Base-by-base conservation (phyloP, 1,139 yeast species). In the Groenewaldozyma auringiensis region DNA sequence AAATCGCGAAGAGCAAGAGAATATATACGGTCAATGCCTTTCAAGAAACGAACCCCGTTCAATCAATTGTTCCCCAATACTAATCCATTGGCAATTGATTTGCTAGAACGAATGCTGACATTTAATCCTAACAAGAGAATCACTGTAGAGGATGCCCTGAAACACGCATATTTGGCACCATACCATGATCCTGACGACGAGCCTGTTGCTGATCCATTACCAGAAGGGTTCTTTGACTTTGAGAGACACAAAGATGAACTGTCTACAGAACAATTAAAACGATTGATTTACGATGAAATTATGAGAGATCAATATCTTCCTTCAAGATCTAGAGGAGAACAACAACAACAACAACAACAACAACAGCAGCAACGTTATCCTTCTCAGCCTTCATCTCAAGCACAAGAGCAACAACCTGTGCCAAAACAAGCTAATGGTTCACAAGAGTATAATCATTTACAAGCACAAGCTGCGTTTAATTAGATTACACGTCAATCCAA, bases 171-270 rank as follows among this genome's bases (percentile, higher is more conserved):
- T 64, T 69, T 92, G 49, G 70, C 71, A 43, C 71, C 79, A 14
- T 92, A 88, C 64, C 95, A 89, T 63, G 94, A 84, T 55, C 81
- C 86, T 0, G 73, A 71, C 42, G 96, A 88, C 54, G 97, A 89
- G 61, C 96, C 95, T 0, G 69, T 68, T 2, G 86, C 92, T 1
- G 70, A 72, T 14, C 83, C 85, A 3, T 79, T 89, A 36, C 83
- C 92, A 1, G 77, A 76, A 31, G 80, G 79, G 48, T 86, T 88
- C 61, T 89, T 92, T 66, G 84, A 81, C 52, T 89, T 87, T 59
- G 96, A 92, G 61, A 72, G 76, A 54, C 71, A 75, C 51, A 84
- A 84, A 62, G 87, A 83, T 45, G 81, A 81, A 45, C 70, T 89
- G 53, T 74, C 78, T 31, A 70, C 83, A 46, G 77, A 75, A 40